Evolutionary conservation across 2,329 filamentous ascomycete genomes (phyloP).

Genomic region (Pseudocercospora fijiensis): DNA sequence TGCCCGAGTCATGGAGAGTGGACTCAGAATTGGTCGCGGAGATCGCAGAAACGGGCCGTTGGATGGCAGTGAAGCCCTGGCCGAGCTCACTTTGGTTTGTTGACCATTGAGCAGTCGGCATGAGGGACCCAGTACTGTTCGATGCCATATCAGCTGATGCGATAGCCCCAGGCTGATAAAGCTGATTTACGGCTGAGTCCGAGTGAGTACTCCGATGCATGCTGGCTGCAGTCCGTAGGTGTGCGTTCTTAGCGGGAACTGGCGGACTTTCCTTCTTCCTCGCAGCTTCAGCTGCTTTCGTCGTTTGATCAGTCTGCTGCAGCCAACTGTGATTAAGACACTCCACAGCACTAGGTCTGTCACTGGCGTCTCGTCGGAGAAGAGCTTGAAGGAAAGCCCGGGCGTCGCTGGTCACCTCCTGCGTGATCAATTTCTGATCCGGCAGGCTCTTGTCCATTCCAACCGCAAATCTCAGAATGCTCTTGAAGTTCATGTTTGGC

Average conservation of each 20-base stretch:
- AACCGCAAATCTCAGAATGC: background rate
- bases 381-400: background rate
- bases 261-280: background rate
- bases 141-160: background rate
- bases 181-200: background rate
- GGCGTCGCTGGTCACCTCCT: background rate
- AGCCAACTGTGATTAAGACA: background rate
- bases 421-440: background rate
- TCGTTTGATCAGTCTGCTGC: background rate
- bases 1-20: background rate
- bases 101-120: background rate
- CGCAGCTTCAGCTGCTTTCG: background rate
- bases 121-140: background rate
- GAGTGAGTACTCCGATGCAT: background rate
- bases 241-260: background rate
- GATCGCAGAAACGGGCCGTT: background rate
- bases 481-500: background rate
- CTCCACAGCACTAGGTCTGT: background rate
- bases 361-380: background rate
- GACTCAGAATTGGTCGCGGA: background rate
- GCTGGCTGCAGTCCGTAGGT: background rate
- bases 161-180: background rate
- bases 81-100: background rate
- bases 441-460: background rate
- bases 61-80: background rate